Base-by-base conservation (phyloP, 1,284 basidiomycete species). In the Coniophora puteana region DNA sequence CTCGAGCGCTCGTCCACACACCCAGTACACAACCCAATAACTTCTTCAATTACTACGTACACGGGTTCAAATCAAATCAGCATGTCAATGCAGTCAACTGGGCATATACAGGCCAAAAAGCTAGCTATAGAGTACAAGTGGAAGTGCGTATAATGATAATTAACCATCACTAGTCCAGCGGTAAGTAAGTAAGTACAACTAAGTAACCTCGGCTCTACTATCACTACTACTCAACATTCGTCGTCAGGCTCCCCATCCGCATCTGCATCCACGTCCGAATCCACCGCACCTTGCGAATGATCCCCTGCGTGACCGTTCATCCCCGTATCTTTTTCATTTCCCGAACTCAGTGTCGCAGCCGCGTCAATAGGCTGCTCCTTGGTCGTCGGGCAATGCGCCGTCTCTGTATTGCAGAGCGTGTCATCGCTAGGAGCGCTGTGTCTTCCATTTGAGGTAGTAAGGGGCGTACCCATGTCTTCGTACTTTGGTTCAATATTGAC, bases 341-440 rank as follows among this genome's bases (percentile, higher is more conserved):
- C n/a, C n/a, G n/a, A n/a, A n/a, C n/a, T n/a, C n/a, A n/a, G n/a
- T n/a, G n/a, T n/a, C 37, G 29, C 45, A 46, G 41, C 47, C 28
- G 43, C 41, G 20, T 49, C 46, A 35, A n/a, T n/a, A n/a, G n/a
- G n/a, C n/a, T n/a, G n/a, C n/a, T n/a, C n/a, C n/a, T n/a, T n/a
- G n/a, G n/a, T n/a, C n/a, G n/a, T n/a, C n/a, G n/a, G n/a, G n/a
- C n/a, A n/a, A n/a, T n/a, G n/a, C n/a, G n/a, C 41, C 14, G 39
- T 45, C 24, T 55, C 55, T 8, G 45, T 36, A 21, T 49, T 52
- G 24, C 51, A 65, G 32, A 77, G 63, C 3, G 76, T 79, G 40
- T 77, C 75, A 42, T 80, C 79, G 50, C 73, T 77, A 5, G 72
- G 72, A 40, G 70, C 62, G 46, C 76, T 79, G 48, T 75, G 76